Base-by-base conservation (phyloP, 169 alveolate species). In the Pseudocohnilembus persalinus region DNA sequence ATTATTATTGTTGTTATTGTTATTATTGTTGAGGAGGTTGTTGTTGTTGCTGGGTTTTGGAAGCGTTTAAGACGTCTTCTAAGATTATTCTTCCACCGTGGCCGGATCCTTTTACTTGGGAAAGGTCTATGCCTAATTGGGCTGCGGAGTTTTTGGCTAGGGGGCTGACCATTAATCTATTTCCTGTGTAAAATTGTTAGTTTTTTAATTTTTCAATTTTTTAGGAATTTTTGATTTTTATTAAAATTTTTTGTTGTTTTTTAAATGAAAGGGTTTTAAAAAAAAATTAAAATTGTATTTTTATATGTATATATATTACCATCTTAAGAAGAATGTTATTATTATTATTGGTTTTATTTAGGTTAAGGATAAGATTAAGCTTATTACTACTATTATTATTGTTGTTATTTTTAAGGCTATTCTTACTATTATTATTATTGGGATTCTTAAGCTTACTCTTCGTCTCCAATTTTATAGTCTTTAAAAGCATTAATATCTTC, bases 401-500 rank as follows among this genome's bases (percentile, higher is more conserved):
- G 28, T 29, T 74, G 84, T n/a, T 68, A 63, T 77, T 75, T 64
- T 16, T 75, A 31, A 30, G 80, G 30, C 65, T n/a, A n/a, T n/a
- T n/a, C n/a, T n/a, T n/a, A n/a, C n/a, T n/a, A n/a, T n/a, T 11
- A 4, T 49, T 49, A 11, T 49, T 77, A 31, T 77, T 77, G 32
- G 82, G 82, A 1, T 27, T 68, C 73, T 20, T 33, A 64, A 31
- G 73, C 68, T 49, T 81, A 29, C 4, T 29, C 64, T 77, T 77
- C 27, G 4, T 68, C 73, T 27, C 72, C 82, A 16, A 33, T 29
- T 73, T 76, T 74, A 78, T 77, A 93, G 32, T 88, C 88, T 30
- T 81, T 83, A 78, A 93, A 93, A 29, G 92, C 93, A 30, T 88
- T 80, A 29, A 93, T 80, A 83, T 91, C 94, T 20, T 84, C 94